Base-by-base conservation (phyloP, 179 eudicot genomes). In the Monotropa hypopitys region DNA sequence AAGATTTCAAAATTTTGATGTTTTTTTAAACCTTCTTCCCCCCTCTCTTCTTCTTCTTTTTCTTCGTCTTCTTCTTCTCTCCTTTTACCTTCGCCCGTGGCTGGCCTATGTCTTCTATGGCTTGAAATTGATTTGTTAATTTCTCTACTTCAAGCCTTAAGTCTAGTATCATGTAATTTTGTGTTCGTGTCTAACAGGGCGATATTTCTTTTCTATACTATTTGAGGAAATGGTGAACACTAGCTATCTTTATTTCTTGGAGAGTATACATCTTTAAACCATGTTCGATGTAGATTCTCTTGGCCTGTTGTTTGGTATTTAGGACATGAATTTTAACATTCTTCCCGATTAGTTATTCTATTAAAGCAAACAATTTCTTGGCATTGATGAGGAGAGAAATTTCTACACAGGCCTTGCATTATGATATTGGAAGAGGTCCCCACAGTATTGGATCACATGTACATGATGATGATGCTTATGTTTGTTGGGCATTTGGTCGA, bases 401-500 rank as follows among this genome's bases (percentile, higher is more conserved):
- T 70, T 77, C 54, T 79, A 50, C 28, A 79, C 87, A 95, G 99
- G 97, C 99, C 70, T 80, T 93, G 71, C 98, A 93, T 81, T 95
- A 95, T 90, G 99, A 95, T 82, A 80, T 95, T 79, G 90, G 99
- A 77, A 90, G 99, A 86, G 99, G 99, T 80, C 98, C 98, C 54
- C 98, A 93, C 80, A 95, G 99, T 86, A 91, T 95, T 74, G 99
- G 99, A 46, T 96, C 99, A 18, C 99, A 95, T 81, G 97, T 95
- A 35, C 98, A 97, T 82, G 99, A 95, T 89, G 99, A 98, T 77
- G 99, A 98, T 75, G 98, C 99, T 72, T 95, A 95, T 91, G 99
- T 95, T 83, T 95, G 99, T 80, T 95, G 99, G 99, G 99, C 99
- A 72, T 95, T 95, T 85, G 98, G 99, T 66, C 97, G 99, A 79